Evolutionary conservation across 1,139 yeast genomes (phyloP).

Genomic region (Kurtzmaniella natalensis): DNA sequence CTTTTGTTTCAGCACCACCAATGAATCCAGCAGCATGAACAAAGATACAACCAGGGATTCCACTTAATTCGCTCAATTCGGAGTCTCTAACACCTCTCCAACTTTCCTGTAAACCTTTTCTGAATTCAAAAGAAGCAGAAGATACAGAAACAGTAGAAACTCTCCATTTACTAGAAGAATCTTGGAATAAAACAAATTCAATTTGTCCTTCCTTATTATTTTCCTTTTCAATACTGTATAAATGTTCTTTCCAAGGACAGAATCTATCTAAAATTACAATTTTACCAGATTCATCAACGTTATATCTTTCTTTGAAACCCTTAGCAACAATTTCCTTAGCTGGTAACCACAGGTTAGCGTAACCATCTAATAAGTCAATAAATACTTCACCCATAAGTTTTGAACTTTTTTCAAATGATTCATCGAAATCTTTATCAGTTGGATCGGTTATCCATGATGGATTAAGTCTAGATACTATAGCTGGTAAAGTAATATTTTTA

Average conservation of each 20-base stretch:
- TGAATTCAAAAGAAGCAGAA: conserved; percentile 72
- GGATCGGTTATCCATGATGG: conserved; percentile 78
- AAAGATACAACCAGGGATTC: conserved; percentile 81
- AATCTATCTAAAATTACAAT: conserved; percentile 67
- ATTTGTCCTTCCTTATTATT: conserved; percentile 50
- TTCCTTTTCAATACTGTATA: conserved; percentile 69
- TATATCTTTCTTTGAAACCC: conserved; percentile 57
- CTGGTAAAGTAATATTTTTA: conserved; percentile 65
- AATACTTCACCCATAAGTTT: conserved; percentile 81
- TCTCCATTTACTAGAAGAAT: conserved; percentile 74
- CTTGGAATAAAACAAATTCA: conserved; percentile 77
- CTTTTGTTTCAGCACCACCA: conserved; percentile 85
- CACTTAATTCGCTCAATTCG: conserved; percentile 63
- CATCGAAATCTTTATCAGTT: conserved; percentile 63
- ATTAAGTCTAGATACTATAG: conserved; percentile 69
- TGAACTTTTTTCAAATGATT: conserved; percentile 66
- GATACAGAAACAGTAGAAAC: conserved; percentile 83
- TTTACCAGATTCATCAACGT: conserved; percentile 61
- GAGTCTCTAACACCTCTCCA: conserved; percentile 96
- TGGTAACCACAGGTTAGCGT: conserved; percentile 88
- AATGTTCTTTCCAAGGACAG: conserved; percentile 95
- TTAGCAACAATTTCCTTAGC: conserved; percentile 72
- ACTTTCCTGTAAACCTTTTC: conserved; percentile 81
- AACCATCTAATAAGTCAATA: conserved; percentile 58
- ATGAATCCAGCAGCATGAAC: conserved; percentile 97